Evolutionary conservation across 2,329 filamentous ascomycete genomes (phyloP).

Genomic region (Exophiala sp.): DNA sequence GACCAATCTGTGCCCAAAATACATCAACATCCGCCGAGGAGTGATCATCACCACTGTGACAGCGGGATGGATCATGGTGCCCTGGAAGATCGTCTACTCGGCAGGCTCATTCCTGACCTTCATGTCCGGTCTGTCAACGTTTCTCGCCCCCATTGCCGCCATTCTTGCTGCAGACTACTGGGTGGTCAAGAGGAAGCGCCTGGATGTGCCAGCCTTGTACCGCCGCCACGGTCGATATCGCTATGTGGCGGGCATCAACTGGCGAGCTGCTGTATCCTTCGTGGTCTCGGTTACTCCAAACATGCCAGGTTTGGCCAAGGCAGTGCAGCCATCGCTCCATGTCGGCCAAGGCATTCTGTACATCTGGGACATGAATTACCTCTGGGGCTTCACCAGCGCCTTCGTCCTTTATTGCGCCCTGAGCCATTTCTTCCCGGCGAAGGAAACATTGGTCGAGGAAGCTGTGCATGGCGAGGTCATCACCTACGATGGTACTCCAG

Average conservation of each 20-base stretch:
- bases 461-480: too few species aligned
- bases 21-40: slow-evolving; percentile 48
- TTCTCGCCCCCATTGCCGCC: slow-evolving; percentile 21
- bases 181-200: slow-evolving; percentile 9
- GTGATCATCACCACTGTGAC: slow-evolving; percentile 35
- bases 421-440: background rate
- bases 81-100: slow-evolving; percentile 38
- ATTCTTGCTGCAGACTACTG: slow-evolving; percentile 24
- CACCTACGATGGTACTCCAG: too few species aligned
- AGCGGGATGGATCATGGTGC: slow-evolving; percentile 39
- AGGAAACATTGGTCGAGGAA: background rate
- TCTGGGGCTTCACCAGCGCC: background rate
- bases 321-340: background rate
- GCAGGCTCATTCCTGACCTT: slow-evolving; percentile 38
- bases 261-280: slow-evolving; percentile 27
- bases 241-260: slow-evolving; percentile 52
- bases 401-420: background rate
- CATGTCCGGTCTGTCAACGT: slow-evolving; percentile 30
- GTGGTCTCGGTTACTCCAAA: slow-evolving; percentile 3
- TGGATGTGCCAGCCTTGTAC: slow-evolving; percentile 48
- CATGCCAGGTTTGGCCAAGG: background rate
- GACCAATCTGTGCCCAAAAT: slow-evolving; percentile 46
- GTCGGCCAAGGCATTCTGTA: background rate
- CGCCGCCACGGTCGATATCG: slow-evolving; percentile 45
- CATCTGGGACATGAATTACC: background rate